A percentile compares a stretch with the other conserved stretches of the same genome.
phyloP scores from a whole-genome alignment of 345 rosid genomes.

The Boechera stricta region DNA sequence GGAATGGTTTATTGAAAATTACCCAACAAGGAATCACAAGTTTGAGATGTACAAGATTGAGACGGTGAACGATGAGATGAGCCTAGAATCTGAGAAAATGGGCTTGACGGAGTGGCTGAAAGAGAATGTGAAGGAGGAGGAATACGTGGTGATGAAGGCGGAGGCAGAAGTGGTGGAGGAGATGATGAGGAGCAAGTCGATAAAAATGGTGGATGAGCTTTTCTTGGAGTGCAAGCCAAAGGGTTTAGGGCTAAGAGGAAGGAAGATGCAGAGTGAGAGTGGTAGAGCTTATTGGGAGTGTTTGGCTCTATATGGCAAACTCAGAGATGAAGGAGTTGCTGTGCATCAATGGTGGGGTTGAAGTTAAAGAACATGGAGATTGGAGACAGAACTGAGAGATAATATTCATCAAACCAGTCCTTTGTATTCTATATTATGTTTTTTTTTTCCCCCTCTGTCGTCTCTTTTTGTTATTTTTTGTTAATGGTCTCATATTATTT shows the following conservation, averaged over 20 bases:
- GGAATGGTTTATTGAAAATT: constrained; percentile 67
- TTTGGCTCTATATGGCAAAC: constrained; percentile 76
- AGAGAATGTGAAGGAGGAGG: constrained; percentile 66
- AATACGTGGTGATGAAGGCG: constrained; percentile 86
- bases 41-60: constrained; percentile 77
- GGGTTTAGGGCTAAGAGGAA: constrained; percentile 45
- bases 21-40: constrained; percentile 68
- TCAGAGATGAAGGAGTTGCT: constrained; percentile 81
- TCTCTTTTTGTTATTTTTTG: background rate
- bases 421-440: background rate
- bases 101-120: constrained; percentile 75
- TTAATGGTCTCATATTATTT: background rate
- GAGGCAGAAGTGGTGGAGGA: constrained; percentile 79
- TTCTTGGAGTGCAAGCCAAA: constrained; percentile 84
- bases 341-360: constrained; percentile 92
- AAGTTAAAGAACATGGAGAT: constrained; percentile 37
- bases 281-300: constrained; percentile 83
- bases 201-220: constrained; percentile 74
- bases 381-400: constrained; percentile 38
- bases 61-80: constrained; percentile 45
- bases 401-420: constrained; percentile 20
- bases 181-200: constrained; percentile 63
- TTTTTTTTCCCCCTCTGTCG: background rate
- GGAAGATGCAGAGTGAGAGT: constrained; percentile 44
- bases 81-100: constrained; percentile 25